A percentile compares a stretch with the other conserved stretches of the same genome.
Conservation (phyloP, 2,329 filamentous ascomycete species). For the Periglandula ipomoeae region DNA sequence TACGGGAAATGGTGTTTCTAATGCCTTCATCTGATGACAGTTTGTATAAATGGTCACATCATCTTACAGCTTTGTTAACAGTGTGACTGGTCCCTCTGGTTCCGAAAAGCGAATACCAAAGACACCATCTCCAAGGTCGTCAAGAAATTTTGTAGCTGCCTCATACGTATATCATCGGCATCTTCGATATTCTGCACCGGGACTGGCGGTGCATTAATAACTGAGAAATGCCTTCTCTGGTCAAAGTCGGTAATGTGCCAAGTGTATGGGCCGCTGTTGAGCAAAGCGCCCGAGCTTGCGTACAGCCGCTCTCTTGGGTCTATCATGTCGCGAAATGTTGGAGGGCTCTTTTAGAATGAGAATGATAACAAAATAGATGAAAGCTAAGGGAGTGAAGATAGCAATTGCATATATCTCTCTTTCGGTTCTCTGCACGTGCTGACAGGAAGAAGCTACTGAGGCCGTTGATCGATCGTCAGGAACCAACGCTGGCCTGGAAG, state of each 20-base stretch:
- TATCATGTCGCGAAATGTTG: constrained; percentile 7
- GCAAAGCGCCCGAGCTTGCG: constrained; percentile 1
- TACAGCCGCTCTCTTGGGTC: constrained; percentile 1
- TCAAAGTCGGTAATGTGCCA: constrained; percentile 17
- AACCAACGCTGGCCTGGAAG: no score
- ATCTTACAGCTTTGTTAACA: constrained; percentile 16
- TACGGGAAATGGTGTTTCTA: constrained; percentile 11
- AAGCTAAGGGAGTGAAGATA: no score
- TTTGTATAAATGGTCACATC: constrained; percentile 18
- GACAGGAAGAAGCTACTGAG: no score
- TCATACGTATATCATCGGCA: constrained; percentile 11
- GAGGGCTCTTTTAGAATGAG: no score
- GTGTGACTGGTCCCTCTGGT: constrained; percentile 8
- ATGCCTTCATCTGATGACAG: constrained; percentile 15
- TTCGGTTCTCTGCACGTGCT: no score
- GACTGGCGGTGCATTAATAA: constrained; percentile 9
- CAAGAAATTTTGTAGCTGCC: constrained; percentile 13
- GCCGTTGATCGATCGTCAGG: no score
- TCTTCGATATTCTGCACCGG: constrained; percentile 15
- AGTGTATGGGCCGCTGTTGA: constrained; percentile 13
- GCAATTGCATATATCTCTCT: no score
- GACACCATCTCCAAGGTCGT: constrained; percentile 11
- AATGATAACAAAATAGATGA: no score
- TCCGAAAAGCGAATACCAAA: constrained; percentile 15
- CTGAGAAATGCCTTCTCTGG: constrained; percentile 16